Evolutionary conservation across 495 filamentous ascomycete species (phyloP).

Genomic region (Polyplosphaeria fusca): DNA sequence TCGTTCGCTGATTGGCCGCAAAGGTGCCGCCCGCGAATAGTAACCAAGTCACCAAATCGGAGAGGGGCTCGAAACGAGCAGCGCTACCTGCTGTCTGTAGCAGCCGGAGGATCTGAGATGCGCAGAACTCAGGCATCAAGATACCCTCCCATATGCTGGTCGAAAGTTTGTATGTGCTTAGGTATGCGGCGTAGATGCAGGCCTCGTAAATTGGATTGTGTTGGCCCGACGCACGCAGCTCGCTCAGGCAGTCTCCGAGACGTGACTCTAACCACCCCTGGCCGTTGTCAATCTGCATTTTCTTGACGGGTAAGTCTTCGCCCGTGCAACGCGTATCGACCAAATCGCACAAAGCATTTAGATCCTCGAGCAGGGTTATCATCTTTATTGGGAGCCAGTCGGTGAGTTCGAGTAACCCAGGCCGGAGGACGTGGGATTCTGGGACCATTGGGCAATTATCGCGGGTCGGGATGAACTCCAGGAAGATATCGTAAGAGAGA

Average conservation of each 20-base stretch:
- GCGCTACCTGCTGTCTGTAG: neutral
- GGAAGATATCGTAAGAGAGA: slow-evolving; percentile 1
- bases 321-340: neutral
- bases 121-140: slow-evolving; percentile 13
- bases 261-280: slow-evolving; percentile 13
- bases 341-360: slow-evolving; percentile 6
- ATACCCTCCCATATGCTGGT: slow-evolving; percentile 10
- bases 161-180: slow-evolving; percentile 20
- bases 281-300: neutral
- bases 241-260: neutral
- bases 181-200: slow-evolving; percentile 8
- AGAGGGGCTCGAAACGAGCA: neutral
- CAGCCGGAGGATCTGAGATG: neutral
- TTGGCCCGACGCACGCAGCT: neutral
- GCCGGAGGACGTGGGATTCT: neutral
- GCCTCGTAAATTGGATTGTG: slow-evolving; percentile 7
- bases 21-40: slow-evolving; percentile 3
- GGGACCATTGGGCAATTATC: neutral
- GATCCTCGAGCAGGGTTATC: neutral
- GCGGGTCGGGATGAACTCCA: neutral
- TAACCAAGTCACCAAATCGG: slow-evolving; percentile 13
- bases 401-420: neutral
- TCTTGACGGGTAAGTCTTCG: neutral
- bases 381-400: neutral
- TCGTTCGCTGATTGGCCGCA: neutral